phyloP scores from a whole-genome alignment of 768 basidiomycete genomes.

The Holtermanniella nyarrowii region DNA sequence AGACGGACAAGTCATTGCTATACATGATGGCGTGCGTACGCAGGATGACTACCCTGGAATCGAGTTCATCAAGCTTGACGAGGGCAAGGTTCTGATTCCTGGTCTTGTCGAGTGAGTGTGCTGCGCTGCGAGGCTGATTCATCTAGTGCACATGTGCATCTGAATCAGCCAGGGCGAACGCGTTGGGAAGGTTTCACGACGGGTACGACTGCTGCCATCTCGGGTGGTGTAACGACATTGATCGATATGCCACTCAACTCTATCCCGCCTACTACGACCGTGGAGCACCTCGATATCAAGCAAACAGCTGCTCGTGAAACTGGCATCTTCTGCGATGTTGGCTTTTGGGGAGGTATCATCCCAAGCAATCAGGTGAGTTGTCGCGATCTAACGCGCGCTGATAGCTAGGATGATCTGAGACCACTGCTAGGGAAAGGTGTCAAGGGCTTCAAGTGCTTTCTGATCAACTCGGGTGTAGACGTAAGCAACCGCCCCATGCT shows the following conservation, averaged over 20 bases:
- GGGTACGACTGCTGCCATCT: conserved; percentile 79
- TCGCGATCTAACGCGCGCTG: background rate
- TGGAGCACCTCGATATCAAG: conserved; percentile 63
- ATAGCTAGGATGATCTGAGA: conserved; percentile 55
- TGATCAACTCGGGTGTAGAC: conserved; percentile 91
- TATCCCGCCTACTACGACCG: conserved; percentile 87
- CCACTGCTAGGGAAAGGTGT: conserved; percentile 72
- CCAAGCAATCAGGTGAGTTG: conserved; percentile 69
- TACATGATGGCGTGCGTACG: conserved; percentile 43
- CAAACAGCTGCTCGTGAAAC: conserved; percentile 50
- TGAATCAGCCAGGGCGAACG: conserved; percentile 86
- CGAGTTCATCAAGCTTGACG: conserved; percentile 48
- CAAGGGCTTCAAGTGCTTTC: conserved; percentile 93
- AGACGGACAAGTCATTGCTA: conserved; percentile 54
- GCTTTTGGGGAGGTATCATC: conserved; percentile 91
- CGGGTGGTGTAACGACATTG: conserved; percentile 89
- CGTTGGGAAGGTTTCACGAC: conserved; percentile 92
- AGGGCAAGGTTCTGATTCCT: conserved; percentile 56
- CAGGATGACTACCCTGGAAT: conserved; percentile 34
- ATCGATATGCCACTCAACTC: conserved; percentile 99
- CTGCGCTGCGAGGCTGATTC: background rate
- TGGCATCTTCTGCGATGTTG: conserved; percentile 60
- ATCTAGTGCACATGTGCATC: conserved; percentile 56
- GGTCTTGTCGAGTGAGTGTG: conserved; percentile 66
- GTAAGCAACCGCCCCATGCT: conserved; percentile 44